Evolutionary conservation across 345 rosid species (phyloP).

Genomic region (Aegle marmelos): DNA sequence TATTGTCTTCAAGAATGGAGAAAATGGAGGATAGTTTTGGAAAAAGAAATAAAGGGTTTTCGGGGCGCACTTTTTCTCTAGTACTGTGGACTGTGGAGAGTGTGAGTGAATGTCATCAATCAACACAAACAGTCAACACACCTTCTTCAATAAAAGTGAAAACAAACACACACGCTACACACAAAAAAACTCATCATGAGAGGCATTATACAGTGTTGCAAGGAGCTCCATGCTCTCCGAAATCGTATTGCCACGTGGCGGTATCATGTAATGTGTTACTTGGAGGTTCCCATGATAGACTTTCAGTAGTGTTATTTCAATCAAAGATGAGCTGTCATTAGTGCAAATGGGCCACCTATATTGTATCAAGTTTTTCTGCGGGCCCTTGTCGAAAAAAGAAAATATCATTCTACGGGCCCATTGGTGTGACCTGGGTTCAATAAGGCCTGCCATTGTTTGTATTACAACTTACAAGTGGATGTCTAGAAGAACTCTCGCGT

Average conservation of each 20-base stretch:
- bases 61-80: background rate
- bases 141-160: too few relatives aligned
- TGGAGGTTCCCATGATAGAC: background rate
- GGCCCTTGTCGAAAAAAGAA: too few relatives aligned
- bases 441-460: too few relatives aligned
- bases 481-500: too few relatives aligned
- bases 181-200: background rate
- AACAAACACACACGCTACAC: too few relatives aligned
- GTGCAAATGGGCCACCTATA: background rate
- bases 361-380: background rate
- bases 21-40: background rate
- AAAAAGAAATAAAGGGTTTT: background rate
- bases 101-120: background rate
- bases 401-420: background rate
- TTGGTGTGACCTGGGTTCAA: background rate
- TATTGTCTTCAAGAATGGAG: background rate
- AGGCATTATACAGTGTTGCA: background rate
- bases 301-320: background rate
- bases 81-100: background rate
- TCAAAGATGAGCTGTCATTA: background rate
- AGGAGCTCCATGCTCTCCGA: background rate
- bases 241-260: background rate
- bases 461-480: too few relatives aligned
- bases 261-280: background rate
- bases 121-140: background rate